phyloP scores from a whole-genome alignment of 805 yeast genomes.

The Yamadazyma phyllophila region DNA sequence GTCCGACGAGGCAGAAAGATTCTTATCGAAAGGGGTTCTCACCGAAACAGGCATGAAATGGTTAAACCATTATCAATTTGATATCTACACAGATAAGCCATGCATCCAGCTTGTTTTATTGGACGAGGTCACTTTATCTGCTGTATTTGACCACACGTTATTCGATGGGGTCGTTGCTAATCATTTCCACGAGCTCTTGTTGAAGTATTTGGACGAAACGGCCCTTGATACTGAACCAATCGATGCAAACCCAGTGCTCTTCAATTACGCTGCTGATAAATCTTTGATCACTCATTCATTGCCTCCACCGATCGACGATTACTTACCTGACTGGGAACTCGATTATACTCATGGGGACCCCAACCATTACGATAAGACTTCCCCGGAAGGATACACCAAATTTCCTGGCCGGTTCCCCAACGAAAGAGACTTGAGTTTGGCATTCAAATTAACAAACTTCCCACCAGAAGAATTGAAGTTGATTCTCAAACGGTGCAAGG shows the following conservation, averaged over 20 bases:
- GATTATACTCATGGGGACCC: conserved; percentile 24
- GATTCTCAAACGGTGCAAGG: conserved; percentile 27
- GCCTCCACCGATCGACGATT: conserved; percentile 36
- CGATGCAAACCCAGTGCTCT: conserved; percentile 15
- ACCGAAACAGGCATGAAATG: conserved; percentile 30
- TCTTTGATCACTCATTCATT: conserved; percentile 23
- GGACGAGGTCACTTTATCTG: conserved; percentile 22
- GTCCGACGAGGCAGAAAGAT: conserved; percentile 9
- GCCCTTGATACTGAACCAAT: background rate
- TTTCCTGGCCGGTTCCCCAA: conserved; percentile 13
- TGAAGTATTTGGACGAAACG: conserved; percentile 22
- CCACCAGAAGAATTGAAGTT: conserved; percentile 21
- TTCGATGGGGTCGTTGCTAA: conserved; percentile 39
- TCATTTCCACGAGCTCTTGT: conserved; percentile 33
- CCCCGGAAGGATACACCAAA: conserved; percentile 8
- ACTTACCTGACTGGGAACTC: conserved; percentile 22
- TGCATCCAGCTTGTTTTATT: conserved; percentile 27
- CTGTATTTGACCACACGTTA: conserved; percentile 35
- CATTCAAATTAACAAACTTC: conserved; percentile 21
- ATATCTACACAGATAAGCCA: conserved; percentile 23
- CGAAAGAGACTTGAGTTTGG: background rate
- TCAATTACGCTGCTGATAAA: conserved; percentile 21
- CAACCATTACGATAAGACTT: conserved; percentile 4
- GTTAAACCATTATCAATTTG: conserved; percentile 20
- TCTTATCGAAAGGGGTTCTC: conserved; percentile 17